Evolutionary conservation across 2,329 filamentous ascomycete genomes (phyloP), one percentile per base, ranked within the genome.

Genomic region (Cadophora sp.): DNA sequence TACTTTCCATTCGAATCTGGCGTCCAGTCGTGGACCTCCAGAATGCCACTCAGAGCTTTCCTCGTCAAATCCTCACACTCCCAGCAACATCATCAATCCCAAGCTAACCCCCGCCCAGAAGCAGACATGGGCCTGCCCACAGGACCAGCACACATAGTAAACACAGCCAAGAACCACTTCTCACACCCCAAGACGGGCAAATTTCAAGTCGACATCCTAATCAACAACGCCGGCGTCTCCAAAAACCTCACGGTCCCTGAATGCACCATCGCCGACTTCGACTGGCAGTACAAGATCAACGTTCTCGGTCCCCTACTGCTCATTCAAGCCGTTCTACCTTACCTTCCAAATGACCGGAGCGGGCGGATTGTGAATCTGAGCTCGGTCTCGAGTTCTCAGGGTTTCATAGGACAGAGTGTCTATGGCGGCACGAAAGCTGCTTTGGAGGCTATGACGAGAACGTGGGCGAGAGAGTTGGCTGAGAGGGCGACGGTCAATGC

Each of bases 161-260:
- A 81, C 27, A 83, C 84, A 0, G 84, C 87, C 5, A 84, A 86
- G 72, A 82, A 87, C 70, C 82, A 88, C 75, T 89, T 91, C 79
- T 65, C 83, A 9, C 76, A 83, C 66, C 82, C 84, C 33, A 80
- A 69, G 71, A 66, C 74, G 59, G 73, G 72, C 6, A 76, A 79
- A 67, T 87, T 93, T 76, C 87, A 90, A 74, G 85, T 97, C 75
- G 92, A 96, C 80, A 92, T 97, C 68, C 82, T 97, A 62, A 82
- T 97, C 82, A 96, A 97, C 85, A 97, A 96, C 78, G 93, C 94
- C 36, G 94, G 92, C 63, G 81, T 89, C 7, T 82, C 87, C 39
- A 81, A 86, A 47, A 95, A 96, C 80, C 86, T 89, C 72, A 77
- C 81, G 30, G 80, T 91, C 27, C 84, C 87, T 60, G 85, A 91